These are phyloP conservation scores for Tetrahymena thermophila DNA, from an alignment of 73 alveolate genomes.

Conservation along the genomic window DNA sequence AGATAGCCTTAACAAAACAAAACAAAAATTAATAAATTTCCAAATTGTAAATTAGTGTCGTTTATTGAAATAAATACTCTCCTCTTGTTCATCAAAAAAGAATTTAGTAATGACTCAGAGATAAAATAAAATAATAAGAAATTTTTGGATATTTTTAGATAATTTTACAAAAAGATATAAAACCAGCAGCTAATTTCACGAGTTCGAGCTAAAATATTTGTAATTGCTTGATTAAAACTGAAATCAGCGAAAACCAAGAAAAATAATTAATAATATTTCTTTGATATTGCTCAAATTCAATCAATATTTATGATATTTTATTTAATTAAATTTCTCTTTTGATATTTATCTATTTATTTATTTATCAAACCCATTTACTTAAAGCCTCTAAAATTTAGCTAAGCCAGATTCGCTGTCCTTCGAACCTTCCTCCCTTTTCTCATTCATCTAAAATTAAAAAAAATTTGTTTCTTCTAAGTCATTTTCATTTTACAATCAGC, in stretches of 20 bases:
- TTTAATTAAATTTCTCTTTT: not conserved
- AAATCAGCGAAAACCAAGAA: not conserved
- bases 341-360: not conserved
- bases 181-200: not conserved
- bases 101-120: too few relatives aligned
- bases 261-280: not conserved
- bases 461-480: not conserved
- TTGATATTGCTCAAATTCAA: not conserved
- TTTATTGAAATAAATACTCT: not conserved
- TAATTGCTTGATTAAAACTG: not conserved
- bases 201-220: not conserved
- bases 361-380: not conserved
- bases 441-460: too few relatives aligned
- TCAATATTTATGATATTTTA: not conserved
- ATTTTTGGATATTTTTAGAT: not conserved
- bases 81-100: too few relatives aligned
- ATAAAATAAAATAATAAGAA: too few relatives aligned
- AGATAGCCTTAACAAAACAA: too few relatives aligned
- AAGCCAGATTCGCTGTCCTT: not conserved
- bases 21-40: not conserved
- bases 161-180: not conserved
- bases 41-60: not conserved
- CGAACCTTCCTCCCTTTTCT: not conserved
- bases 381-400: not conserved
- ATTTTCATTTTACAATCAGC: not conserved